Evolutionary conservation across 345 rosid genomes (phyloP).

Genomic region (Moricandia moricandioides): DNA sequence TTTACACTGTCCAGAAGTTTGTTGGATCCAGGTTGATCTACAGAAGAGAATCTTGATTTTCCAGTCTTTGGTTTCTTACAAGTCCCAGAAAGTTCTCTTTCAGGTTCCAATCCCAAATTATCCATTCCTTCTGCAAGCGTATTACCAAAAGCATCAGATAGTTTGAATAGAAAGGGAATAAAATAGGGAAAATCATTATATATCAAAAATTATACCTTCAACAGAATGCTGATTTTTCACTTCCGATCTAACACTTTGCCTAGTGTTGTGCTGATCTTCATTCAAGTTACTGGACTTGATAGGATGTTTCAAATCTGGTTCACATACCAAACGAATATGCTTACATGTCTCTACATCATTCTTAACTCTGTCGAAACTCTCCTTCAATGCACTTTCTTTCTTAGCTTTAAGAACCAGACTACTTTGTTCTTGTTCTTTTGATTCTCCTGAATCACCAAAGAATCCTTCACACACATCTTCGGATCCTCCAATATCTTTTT

Average conservation of each 20-base stretch:
- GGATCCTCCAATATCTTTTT: slow-evolving; percentile 45
- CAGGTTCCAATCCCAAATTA: no score
- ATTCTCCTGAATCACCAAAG: slow-evolving; percentile 30
- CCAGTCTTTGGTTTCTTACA: slow-evolving; percentile 65
- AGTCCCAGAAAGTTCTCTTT: slow-evolving; percentile 49
- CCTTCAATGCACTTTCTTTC: slow-evolving; percentile 21
- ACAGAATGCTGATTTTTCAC: slow-evolving; percentile 44
- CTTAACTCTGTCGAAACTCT: slow-evolving; percentile 19
- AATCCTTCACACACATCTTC: slow-evolving; percentile 46
- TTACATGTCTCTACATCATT: slow-evolving; percentile 42
- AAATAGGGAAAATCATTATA: slow-evolving; percentile 3
- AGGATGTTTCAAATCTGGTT: slow-evolving; percentile 44
- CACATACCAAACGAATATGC: slow-evolving; percentile 42
- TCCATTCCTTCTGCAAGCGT: slow-evolving; percentile 42
- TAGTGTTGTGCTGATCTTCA: slow-evolving; percentile 42
- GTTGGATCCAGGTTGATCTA: slow-evolving; percentile 40
- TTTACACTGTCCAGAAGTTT: slow-evolving; percentile 44
- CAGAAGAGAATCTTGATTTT: slow-evolving; percentile 38
- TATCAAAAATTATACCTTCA: slow-evolving; percentile 61
- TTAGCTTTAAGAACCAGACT: slow-evolving; percentile 8
- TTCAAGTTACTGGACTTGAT: slow-evolving; percentile 42
- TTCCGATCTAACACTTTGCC: slow-evolving; percentile 55
- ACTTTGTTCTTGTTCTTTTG: slow-evolving; percentile 43
- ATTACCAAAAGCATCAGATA: slow-evolving; percentile 23
- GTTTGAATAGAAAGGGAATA: slow-evolving; percentile 6